Evolutionary conservation across 1,284 basidiomycete species (phyloP), one percentile per base, ranked within the genome.

Genomic region (Megacollybia platyphylla): DNA sequence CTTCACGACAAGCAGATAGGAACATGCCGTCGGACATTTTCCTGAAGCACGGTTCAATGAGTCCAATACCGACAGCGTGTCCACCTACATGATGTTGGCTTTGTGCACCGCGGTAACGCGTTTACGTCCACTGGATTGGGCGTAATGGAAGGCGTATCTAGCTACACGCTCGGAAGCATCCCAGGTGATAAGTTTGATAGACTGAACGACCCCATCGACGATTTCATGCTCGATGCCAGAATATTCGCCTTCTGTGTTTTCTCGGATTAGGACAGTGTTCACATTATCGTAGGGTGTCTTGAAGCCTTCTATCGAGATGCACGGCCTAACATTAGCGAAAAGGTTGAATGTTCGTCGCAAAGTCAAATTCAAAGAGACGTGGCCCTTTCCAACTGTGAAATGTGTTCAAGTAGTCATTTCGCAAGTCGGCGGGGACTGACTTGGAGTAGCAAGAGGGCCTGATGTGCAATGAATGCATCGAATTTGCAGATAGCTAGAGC

Each of bases 1-100:
- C 90, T 57, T 91, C 86, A 50, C 96, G 87, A 67, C 94, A 98
- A 36, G 96, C 96, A 44, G 88, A 87, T 61, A 98, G 71, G 76
- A 99, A 99, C 92, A 98, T 97, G 53, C 96, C 96, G 63, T 99
- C 96, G 18, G 93, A 97, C 87, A 97, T 91, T 80, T 97, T 97
- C 89, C 85, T 88, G 43, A 20, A 29, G 7, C 24, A 18, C 39
- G 13, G 4, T 18, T 9, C 38, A 8, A 15, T 20, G 41, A 17
- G 18, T 36, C 34, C 3, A 40, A 10, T 30, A 46, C 24, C 43
- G 31, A 37, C 20, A 24, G 5, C 20, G 20, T 24, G 20, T n/a
- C 35, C 20, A 58, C 79, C 49, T 50, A 87, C 91, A 99, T 98
- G 70, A 99, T 97, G 61, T 96, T 97, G 34, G 96, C 96, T 71